Evolutionary conservation across 106 monocot species (phyloP), one percentile per base, ranked within the genome.

Genomic region (Agapanthus africanus): DNA sequence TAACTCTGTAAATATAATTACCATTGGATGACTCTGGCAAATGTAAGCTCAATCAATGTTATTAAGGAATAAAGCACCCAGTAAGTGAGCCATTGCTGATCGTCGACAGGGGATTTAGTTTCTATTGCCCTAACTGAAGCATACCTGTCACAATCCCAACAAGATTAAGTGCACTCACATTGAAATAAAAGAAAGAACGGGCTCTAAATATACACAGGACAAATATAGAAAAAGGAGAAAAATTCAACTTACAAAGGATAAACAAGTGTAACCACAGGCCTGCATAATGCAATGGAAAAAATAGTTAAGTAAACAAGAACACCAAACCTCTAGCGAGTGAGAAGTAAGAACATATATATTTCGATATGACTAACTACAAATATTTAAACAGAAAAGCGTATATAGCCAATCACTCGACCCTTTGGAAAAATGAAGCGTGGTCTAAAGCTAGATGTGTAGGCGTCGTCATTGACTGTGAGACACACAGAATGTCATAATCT

Each of bases 51-150:
- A 77, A 92, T 76, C 54, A 92, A 74, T 54, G 91, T 91, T 21
- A 92, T 78, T 37, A 85, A 37, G 28, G 91, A 92, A 74, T 92
- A 81, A 57, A 92, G 54, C 49, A 92, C 88, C 91, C 91, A 88
- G 52, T 92, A 92, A 36, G 88, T 88, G 67, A 92, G 88, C 91
- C 91, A 92, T 57, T 92, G 91, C 57, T 85, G 85, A 79, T 92
- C 91, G 76, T 92, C 88, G 42, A 74, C 66, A 56, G 79, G 73
- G 42, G 87, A 85, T 76, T 88, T 85, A 40, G 85, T 83, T 72
- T 92, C 91, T 76, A 92, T 92, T 71, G 91, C 87, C 35, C 71
- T 92, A 28, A 92, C 83, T 18, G 91, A 92, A 76, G 91, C 91
- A 79, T 92, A 92, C 63, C 91, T 92, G 85, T 71, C 5, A 52